These are phyloP conservation scores for Pilasporangium apinafurcum DNA, from an alignment of 352 stramenopile species.

Conservation along the genomic window DNA sequence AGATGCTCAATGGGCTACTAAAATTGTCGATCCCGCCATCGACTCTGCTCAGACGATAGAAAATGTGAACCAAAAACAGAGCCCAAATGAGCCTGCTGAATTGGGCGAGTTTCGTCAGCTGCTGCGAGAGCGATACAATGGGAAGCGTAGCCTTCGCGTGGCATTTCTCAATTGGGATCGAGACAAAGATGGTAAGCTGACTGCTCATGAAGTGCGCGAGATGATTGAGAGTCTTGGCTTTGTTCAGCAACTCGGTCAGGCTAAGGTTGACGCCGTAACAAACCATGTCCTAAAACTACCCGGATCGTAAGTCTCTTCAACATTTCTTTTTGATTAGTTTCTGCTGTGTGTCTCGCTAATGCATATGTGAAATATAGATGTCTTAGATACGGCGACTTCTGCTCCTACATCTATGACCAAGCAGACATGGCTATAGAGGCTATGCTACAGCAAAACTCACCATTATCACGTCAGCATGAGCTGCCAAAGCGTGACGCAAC, in stretches of 20 bases:
- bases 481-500: neutral
- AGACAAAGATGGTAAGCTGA: constrained; percentile 44
- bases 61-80: neutral
- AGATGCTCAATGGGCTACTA: constrained; percentile 37
- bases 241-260: constrained; percentile 17
- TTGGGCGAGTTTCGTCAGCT: constrained; percentile 29
- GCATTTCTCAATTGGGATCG: constrained; percentile 57
- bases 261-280: constrained; percentile 29
- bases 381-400: constrained; percentile 46
- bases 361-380: constrained; percentile 11
- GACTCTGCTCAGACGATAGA: neutral
- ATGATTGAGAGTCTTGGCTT: constrained; percentile 41
- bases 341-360: neutral
- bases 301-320: constrained; percentile 12
- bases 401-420: constrained; percentile 18
- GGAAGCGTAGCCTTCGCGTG: constrained; percentile 41
- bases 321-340: neutral
- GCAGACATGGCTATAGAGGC: neutral
- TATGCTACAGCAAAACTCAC: neutral
- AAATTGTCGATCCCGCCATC: constrained; percentile 3
- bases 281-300: constrained; percentile 24
- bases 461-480: neutral
- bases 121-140: constrained; percentile 48
- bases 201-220: constrained; percentile 22
- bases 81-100: neutral